These are phyloP conservation scores for Podila verticillata DNA, from an alignment of 192 early-diverging fungal species.

Conservation along the genomic window DNA sequence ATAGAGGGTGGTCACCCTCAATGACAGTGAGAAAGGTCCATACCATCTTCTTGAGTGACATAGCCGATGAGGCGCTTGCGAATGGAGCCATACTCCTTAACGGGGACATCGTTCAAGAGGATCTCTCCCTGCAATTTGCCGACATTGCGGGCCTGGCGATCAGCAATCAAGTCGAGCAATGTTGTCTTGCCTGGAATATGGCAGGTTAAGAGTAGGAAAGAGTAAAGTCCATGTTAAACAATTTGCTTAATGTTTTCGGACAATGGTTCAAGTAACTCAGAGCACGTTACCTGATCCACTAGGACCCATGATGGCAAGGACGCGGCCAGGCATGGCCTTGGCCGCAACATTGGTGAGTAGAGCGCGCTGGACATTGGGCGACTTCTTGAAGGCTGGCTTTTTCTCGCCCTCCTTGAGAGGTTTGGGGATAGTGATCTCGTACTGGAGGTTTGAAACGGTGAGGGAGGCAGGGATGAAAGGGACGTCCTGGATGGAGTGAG, in stretches of 20 bases:
- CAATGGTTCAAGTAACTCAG: no score
- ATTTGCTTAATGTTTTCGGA: no score
- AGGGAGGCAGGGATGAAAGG: constrained; percentile 45
- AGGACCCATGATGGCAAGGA: constrained; percentile 73
- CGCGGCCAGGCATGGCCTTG: constrained; percentile 58
- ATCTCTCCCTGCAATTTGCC: constrained; percentile 61
- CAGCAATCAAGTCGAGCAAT: constrained; percentile 69
- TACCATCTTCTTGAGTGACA: constrained; percentile 66
- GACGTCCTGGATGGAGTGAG: constrained; percentile 4
- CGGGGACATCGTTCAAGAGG: constrained; percentile 63
- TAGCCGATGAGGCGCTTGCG: constrained; percentile 68
- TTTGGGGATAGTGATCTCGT: constrained; percentile 41
- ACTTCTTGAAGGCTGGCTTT: constrained; percentile 33
- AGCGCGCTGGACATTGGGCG: constrained; percentile 26
- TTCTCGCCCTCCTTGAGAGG: constrained; percentile 30
- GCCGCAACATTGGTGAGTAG: constrained; percentile 29
- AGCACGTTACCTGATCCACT: constrained; percentile 55
- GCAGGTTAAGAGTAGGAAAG: neutral
- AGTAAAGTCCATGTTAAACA: neutral
- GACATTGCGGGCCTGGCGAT: constrained; percentile 54
- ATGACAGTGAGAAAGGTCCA: no score
- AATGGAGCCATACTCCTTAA: constrained; percentile 63
- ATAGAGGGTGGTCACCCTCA: no score
- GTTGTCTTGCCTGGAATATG: constrained; percentile 65
- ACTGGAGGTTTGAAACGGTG: constrained; percentile 28